Percentiles rank a stretch among this genome's conserved stretches.
phyloP scores from a whole-genome alignment of 2,329 filamentous ascomycete species.

The Chalaropsis ovoidea region DNA sequence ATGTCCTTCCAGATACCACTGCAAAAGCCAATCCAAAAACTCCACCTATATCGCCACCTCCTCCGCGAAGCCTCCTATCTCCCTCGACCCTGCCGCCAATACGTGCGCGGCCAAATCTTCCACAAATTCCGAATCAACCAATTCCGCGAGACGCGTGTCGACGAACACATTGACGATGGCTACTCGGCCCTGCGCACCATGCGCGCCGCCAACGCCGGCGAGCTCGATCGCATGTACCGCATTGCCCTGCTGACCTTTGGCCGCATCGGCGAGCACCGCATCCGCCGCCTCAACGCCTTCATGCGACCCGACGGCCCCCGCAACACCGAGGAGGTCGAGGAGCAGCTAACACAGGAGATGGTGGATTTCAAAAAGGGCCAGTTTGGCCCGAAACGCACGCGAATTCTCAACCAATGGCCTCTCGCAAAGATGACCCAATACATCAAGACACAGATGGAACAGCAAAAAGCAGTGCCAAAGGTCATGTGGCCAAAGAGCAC shows the following conservation, averaged over 20 bases:
- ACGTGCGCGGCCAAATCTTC: slow-evolving; percentile 37
- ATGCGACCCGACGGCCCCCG: slow-evolving; percentile 33
- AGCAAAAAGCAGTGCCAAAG: slow-evolving; percentile 29
- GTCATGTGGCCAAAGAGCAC: slow-evolving; percentile 31
- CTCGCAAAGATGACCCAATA: slow-evolving; percentile 37
- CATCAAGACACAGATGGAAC: slow-evolving; percentile 36
- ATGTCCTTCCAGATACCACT: slow-evolving; percentile 31
- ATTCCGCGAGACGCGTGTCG: slow-evolving; percentile 29
- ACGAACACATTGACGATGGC: slow-evolving; percentile 36
- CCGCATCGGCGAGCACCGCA: slow-evolving; percentile 42
- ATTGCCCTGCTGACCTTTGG: slow-evolving; percentile 45
- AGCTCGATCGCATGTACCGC: slow-evolving; percentile 38
- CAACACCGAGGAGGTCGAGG: slow-evolving; percentile 37
- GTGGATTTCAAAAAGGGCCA: background rate
- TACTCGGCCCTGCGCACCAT: slow-evolving; percentile 39
- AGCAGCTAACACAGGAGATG: slow-evolving; percentile 26
- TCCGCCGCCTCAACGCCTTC: slow-evolving; percentile 39
- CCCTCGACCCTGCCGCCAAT: slow-evolving; percentile 41
- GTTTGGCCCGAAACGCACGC: slow-evolving; percentile 20
- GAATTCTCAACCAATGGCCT: slow-evolving; percentile 43
- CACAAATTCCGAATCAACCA: slow-evolving; percentile 39
- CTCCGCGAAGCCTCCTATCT: slow-evolving; percentile 53
- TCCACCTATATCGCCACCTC: slow-evolving; percentile 48
- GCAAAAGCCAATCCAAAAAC: slow-evolving; percentile 28
- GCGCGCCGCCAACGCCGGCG: slow-evolving; percentile 45